Base-by-base conservation (phyloP, 129 eudicot genomes). In the Cynara cardunculus region DNA sequence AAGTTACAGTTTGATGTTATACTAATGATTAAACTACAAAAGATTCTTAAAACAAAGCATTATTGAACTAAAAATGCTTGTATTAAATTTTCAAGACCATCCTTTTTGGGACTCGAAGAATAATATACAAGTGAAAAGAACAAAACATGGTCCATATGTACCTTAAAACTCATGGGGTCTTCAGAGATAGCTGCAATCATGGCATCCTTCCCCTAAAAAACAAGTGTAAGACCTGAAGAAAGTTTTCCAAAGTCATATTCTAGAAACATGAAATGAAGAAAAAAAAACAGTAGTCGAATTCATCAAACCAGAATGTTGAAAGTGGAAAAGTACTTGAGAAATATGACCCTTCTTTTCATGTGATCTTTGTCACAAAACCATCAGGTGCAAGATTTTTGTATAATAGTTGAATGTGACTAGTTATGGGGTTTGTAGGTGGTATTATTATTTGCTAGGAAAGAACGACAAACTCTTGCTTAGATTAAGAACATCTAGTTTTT, bases 371-470 rank as follows among this genome's bases (percentile, higher is more conserved):
- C 71, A 96, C 99, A 61, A 97, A 92, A 75, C 99, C 99, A 39
- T 96, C 98, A 0, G 99, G 99, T 56, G 99, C 99, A 89, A 96
- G 88, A 83, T 96, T 92, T 64, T 98, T 97, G 46, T 96, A 92
- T 64, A 96, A 79, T 82, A 96, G 87, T 83, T 96, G 99, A 79
- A 96, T 84, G 84, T 96, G 99, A 66, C 95, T 98, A 0, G 97
- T 90, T 82, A 96, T 96, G 72, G 99, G 97, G 79, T 92, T 88
- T 56, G 97, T 49, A 81, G 90, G 72, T 25, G 97, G 92, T 81
- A 97, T 91, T 72, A 96, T 91, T 72, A 96, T 89, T 96, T 96
- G 94, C 99, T 96, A 91, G 25, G 19, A 85, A 74, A 56, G 68
- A 74, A 4, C 59, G 22, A 19, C 3, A 24, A 27, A 79, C 44